A percentile compares a stretch with the other conserved stretches of the same genome.
phyloP scores from a whole-genome alignment of 2,329 filamentous ascomycete genomes.

The Fusarium humuli region DNA sequence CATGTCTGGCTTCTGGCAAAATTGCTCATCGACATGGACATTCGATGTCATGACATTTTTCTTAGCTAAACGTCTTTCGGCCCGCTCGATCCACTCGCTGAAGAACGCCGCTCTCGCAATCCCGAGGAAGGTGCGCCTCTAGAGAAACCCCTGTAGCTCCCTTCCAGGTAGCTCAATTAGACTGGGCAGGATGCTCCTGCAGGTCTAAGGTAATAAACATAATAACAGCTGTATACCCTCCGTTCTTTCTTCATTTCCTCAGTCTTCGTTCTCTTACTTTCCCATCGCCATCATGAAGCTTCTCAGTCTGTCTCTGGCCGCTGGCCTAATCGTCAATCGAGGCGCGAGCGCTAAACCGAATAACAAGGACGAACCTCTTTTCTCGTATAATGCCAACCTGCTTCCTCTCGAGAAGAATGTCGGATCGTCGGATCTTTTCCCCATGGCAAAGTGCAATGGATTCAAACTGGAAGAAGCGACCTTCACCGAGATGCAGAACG shows the following conservation, averaged over 20 bases:
- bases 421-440: conserved; percentile 60
- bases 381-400: conserved; percentile 46
- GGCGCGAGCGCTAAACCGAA: conserved; percentile 24
- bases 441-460: conserved; percentile 71
- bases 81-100: background rate
- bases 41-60: conserved; percentile 1
- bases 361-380: conserved; percentile 26
- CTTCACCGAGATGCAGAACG: conserved; percentile 73
- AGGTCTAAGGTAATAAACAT: conserved; percentile 15
- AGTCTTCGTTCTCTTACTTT: background rate
- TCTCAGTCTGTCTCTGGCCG: conserved; percentile 37
- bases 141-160: background rate
- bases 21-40: background rate
- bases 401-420: conserved; percentile 54
- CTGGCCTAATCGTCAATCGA: conserved; percentile 38
- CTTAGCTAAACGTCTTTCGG: background rate
- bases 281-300: conserved; percentile 35
- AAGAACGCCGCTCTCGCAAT: conserved; percentile 4
- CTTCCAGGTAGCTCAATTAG: background rate
- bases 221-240: conserved; percentile 17
- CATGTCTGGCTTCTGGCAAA: background rate
- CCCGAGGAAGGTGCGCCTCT: background rate
- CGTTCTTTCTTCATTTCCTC: background rate
- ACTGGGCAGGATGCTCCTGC: background rate
- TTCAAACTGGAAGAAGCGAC: conserved; percentile 75